Evolutionary conservation across 192 early-diverging fungal genomes (phyloP).

Genomic region (Paraglomus brasilianum): DNA sequence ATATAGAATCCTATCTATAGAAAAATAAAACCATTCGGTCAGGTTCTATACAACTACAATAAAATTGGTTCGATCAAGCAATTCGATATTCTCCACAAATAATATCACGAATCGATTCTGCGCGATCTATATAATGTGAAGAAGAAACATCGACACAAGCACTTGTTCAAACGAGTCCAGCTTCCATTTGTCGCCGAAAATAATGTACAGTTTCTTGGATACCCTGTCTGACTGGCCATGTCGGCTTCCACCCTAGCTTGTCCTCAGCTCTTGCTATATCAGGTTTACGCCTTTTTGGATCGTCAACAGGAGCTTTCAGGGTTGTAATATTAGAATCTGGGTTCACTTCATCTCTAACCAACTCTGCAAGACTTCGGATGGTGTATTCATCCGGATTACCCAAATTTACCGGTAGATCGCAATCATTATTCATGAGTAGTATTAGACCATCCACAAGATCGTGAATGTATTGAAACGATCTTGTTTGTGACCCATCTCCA

Average conservation of each 20-base stretch:
- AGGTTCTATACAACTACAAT: no score
- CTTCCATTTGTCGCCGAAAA: conserved; percentile 43
- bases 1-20: no score
- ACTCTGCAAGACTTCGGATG: conserved; percentile 74
- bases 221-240: conserved; percentile 74
- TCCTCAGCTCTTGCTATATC: conserved; percentile 68
- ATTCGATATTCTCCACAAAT: no score
- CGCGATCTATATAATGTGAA: no score
- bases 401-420: conserved; percentile 71
- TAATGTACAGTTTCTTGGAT: conserved; percentile 79
- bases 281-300: conserved; percentile 74
- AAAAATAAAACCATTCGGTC: no score
- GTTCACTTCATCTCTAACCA: conserved; percentile 67
- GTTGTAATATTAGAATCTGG: conserved; percentile 54
- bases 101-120: no score
- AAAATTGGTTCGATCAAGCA: no score
- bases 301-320: conserved; percentile 67
- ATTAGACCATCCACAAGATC: conserved; percentile 84
- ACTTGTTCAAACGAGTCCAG: conserved; percentile 8
- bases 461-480: conserved; percentile 84
- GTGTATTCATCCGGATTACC: conserved; percentile 86
- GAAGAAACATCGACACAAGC: no score
- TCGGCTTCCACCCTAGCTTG: conserved; percentile 69
- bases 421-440: conserved; percentile 68
- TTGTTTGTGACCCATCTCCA: conserved; percentile 76